Evolutionary conservation across 257 asterid species (phyloP).

Genomic region (Petunia secreta): DNA sequence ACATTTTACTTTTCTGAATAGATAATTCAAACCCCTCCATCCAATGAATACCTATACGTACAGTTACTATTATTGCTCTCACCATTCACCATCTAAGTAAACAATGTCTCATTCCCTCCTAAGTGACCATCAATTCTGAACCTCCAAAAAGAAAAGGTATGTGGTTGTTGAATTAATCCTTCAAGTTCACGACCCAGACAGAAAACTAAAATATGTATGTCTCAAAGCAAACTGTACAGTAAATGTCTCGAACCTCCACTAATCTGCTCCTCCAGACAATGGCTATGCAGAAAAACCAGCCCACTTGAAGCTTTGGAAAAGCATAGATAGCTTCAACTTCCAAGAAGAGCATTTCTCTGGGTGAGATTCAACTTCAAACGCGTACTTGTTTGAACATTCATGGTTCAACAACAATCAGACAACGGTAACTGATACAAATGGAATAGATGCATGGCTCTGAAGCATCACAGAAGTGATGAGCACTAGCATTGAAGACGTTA

Average conservation of each 20-base stretch:
- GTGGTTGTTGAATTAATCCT: too few species aligned
- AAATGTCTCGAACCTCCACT: conserved; percentile 25
- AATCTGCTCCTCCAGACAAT: conserved; percentile 17
- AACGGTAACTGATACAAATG: conserved; percentile 22
- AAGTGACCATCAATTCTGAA: too few species aligned
- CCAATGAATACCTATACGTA: too few species aligned
- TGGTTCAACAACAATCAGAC: conserved; percentile 30
- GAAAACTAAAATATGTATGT: conserved; percentile 20
- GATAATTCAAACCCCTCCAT: too few species aligned
- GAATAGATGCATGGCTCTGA: background rate
- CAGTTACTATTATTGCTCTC: too few species aligned
- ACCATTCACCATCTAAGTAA: too few species aligned
- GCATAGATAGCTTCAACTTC: conserved; percentile 22
- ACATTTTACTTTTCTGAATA: too few species aligned
- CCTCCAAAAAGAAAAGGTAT: too few species aligned
- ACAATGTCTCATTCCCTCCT: too few species aligned
- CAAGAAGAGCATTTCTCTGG: background rate
- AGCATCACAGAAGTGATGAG: too few species aligned
- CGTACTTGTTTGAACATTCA: conserved; percentile 13
- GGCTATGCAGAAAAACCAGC: conserved; percentile 4
- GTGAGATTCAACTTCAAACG: conserved; percentile 22
- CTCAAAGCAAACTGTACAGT: conserved; percentile 37
- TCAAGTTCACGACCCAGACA: too few species aligned
- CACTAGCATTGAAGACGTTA: conserved; percentile 27
- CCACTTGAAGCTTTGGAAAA: background rate